Evolutionary conservation across 1,284 basidiomycete genomes (phyloP), one percentile per base, ranked within the genome.

Genomic region (Leccinum glutinopallens): DNA sequence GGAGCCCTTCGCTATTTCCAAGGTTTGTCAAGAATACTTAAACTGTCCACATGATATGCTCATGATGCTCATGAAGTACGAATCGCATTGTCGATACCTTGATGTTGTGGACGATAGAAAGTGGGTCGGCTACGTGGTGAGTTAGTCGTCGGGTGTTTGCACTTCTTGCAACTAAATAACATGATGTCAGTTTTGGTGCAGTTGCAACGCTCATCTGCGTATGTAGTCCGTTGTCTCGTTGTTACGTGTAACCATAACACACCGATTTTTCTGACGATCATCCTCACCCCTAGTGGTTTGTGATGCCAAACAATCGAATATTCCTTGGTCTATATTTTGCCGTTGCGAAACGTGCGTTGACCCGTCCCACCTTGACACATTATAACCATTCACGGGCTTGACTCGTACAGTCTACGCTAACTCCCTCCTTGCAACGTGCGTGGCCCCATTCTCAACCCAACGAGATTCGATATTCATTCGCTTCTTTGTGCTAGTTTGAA

Each of bases 101-200:
- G 19, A 83, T 80, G 25, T 60, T 84, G 3, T 85, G 84, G 66
- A 81, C 83, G 1, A 72, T 86, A 3, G 82, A 85, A 65, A 85
- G 80, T 12, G 84, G 83, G 2, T 72, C 78, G 2, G 66, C 83
- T 10, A 85, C 83, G 15, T 80, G 78, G 83, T 82, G 62, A 60
- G 74, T 41, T 65, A 12, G 33, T 4, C 6, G 1, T 10, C 3
- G n/a, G 33, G 6, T n/a, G 7, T 6, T 22, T 53, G 33, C 19
- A 13, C 6, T 19, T 57, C 12, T 22, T 53, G 33, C 13, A 13
- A 8, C 33, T 57, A 49, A 61, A 5, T 5, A 19, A 6, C 4
- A 15, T 46, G 29, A 4, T 49, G 5, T 49, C 65, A 84, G 83
- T 65, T 63, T 80, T 12, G 77, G 76, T 10, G 76, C 81, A 1